Conservation (phyloP, 2,329 filamentous ascomycete genomes). For the Xylaria sp. region DNA sequence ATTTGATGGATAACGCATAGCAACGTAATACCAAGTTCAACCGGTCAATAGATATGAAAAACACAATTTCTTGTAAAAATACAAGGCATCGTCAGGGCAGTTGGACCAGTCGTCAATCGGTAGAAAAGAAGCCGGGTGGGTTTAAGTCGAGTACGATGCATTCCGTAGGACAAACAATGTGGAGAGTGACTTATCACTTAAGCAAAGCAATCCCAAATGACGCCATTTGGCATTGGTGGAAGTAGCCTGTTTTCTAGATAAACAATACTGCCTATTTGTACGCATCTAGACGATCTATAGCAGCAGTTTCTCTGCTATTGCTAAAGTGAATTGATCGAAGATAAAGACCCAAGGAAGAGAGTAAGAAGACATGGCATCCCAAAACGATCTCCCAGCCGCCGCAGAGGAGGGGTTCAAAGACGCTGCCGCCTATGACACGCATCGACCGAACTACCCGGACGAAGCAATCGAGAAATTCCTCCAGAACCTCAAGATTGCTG, state of each 20-base stretch:
- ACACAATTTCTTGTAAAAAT: not conserved
- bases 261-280: not conserved
- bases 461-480: conserved; percentile 70
- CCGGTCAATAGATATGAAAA: not conserved
- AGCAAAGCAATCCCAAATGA: conserved; percentile 16
- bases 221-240: conserved; percentile 18
- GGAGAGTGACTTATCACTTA: not conserved
- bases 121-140: not conserved
- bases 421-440: conserved; percentile 71
- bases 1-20: not conserved
- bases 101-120: not conserved
- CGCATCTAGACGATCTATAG: not conserved
- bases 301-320: not conserved
- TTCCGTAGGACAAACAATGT: not conserved
- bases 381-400: conserved; percentile 40
- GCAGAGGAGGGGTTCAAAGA: conserved; percentile 74
- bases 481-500: conserved; percentile 62
- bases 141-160: not conserved
- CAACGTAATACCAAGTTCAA: not conserved
- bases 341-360: not conserved
- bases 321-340: not conserved
- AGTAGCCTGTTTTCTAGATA: too few species aligned
- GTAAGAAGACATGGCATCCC: conserved; percentile 38
- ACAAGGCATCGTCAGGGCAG: not conserved
- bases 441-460: conserved; percentile 74